Conservation (phyloP, 148 eudicot species). For the Fagopyrum tataricum region DNA sequence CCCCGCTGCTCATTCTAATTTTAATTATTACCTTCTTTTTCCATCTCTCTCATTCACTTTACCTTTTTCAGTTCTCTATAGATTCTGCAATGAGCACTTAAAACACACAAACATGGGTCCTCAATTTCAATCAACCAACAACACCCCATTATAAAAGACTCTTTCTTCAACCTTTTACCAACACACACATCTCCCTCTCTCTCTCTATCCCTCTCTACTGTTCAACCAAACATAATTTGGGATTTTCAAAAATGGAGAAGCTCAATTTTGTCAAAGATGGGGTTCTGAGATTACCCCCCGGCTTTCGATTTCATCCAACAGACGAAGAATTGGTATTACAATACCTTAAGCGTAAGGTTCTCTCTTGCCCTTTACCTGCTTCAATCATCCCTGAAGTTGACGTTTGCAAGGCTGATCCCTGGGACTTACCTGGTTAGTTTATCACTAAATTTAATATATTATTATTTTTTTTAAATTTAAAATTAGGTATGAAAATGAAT, state of each 20-base stretch:
- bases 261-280: constrained; percentile 55
- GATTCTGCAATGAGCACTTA: neutral
- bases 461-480: neutral
- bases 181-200: neutral
- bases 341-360: constrained; percentile 64
- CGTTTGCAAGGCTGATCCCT: constrained; percentile 88
- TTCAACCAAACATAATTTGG: neutral
- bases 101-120: neutral
- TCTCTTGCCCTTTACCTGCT: constrained; percentile 69
- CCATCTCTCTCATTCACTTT: constrained; percentile 13
- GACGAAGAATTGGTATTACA: constrained; percentile 84
- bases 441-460: too few species aligned
- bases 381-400: constrained; percentile 77
- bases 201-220: neutral
- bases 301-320: constrained; percentile 85
- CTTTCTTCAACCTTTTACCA: neutral
- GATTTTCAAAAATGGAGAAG: constrained; percentile 33
- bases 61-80: constrained; percentile 10
- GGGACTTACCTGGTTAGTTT: constrained; percentile 84
- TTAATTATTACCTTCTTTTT: constrained; percentile 16
- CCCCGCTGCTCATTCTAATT: neutral
- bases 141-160: neutral
- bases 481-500: neutral
- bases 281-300: constrained; percentile 68
- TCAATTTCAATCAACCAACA: neutral